Base-by-base conservation (phyloP, 768 basidiomycete genomes). In the Panaeolus cyanescens region DNA sequence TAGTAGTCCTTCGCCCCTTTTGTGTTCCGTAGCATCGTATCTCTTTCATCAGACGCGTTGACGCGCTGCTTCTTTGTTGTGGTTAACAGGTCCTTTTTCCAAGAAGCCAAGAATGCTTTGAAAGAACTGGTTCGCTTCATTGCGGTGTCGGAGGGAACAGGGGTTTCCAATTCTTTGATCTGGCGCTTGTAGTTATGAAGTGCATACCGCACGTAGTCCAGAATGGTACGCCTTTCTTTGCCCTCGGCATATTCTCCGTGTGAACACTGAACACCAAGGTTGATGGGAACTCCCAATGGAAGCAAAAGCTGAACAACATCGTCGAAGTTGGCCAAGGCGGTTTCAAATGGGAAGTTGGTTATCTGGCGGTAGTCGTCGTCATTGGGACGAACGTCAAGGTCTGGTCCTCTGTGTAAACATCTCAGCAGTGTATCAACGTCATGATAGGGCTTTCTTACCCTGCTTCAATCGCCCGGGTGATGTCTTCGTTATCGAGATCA, bases 131-230 rank as follows among this genome's bases (percentile, higher is more conserved):
- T 19, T 12, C 19, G 33, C n/a, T 58, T 59, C 54, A 56, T 59
- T n/a, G 45, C 17, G 12, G 45, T 19, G 28, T 60, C 34, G 3
- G 42, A 34, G 8, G 37, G 40, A n/a, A 37, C 32, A 13, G 53
- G n/a, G 9, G 57, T 20, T 33, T 64, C 62, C 5, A 54, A 60
- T 17, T 74, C 66, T 22, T 67, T 55, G 28, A 71, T 50, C 2
- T 62, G 61, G 15, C 78, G 73, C 17, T 68, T 59, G 2, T 62
- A 28, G n/a, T 60, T 54, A 3, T 60, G 42, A 13, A 80, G 66
- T 1, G 74, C 74, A 39, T 60, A 71, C 5, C 74, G 71, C 5
- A 79, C 74, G 77, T 78, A 82, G 56, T 81, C 80, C 30, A 75
- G 63, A 25, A 79, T 54, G 5, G 74, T 75, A 12, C 68, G 66